Conservation (phyloP, 305 asterid species). For the Solanum aculeatissimum region DNA sequence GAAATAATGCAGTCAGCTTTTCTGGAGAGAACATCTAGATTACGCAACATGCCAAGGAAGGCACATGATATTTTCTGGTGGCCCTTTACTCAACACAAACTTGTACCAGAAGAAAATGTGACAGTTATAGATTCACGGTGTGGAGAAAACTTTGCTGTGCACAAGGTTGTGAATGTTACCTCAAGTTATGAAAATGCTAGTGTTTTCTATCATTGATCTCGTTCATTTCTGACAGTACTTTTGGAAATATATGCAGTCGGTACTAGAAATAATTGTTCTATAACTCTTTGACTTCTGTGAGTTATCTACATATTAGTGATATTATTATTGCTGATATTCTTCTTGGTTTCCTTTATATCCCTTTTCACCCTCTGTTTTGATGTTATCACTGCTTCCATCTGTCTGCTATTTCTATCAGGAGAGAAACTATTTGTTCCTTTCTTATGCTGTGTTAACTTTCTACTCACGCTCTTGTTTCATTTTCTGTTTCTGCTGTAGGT, state of each 20-base stretch:
- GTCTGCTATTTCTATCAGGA: not conserved
- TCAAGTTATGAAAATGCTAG: not conserved
- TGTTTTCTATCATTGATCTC: not conserved
- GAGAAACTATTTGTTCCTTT: slow-evolving; percentile 2
- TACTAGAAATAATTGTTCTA: not conserved
- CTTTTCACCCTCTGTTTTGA: not conserved
- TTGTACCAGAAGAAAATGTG: slow-evolving; percentile 66
- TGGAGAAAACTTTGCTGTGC: slow-evolving; percentile 86
- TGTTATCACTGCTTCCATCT: not conserved
- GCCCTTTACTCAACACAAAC: slow-evolving; percentile 97
- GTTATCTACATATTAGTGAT: not conserved
- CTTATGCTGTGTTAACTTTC: not conserved
- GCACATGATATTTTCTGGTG: slow-evolving; percentile 86
- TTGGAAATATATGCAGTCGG: not conserved
- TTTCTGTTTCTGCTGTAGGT: slow-evolving; percentile 17
- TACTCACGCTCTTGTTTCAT: not conserved
- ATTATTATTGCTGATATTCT: not conserved
- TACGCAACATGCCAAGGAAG: slow-evolving; percentile 62
- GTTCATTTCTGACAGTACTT: not conserved
- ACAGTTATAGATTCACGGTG: slow-evolving; percentile 93
- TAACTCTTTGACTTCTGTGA: not conserved
- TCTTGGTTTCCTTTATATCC: not conserved
- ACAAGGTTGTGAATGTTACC: slow-evolving; percentile 37
- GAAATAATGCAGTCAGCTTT: slow-evolving; percentile 63
- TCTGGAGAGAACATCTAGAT: slow-evolving; percentile 43